Evolutionary conservation across 2,329 filamentous ascomycete genomes (phyloP).

Genomic region (Fusarium penzigii): DNA sequence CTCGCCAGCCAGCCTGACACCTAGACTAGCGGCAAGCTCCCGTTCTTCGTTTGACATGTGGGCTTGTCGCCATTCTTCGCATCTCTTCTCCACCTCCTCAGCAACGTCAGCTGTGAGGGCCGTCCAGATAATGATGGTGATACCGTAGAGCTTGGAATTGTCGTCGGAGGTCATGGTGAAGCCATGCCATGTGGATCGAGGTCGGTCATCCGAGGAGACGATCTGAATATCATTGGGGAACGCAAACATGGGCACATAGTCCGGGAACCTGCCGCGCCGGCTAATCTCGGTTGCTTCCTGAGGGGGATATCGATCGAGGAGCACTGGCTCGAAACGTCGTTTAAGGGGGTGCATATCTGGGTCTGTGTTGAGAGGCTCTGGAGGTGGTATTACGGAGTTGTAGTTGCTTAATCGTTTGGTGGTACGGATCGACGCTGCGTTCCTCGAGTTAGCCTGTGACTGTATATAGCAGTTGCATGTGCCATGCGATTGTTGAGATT

Average conservation of each 20-base stretch:
- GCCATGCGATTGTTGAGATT: not conserved
- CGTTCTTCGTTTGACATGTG: constrained; percentile 91
- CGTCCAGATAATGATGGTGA: constrained; percentile 91
- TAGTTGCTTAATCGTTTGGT: constrained; percentile 92
- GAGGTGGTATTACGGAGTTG: constrained; percentile 94
- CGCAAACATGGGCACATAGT: constrained; percentile 99
- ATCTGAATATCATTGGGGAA: constrained; percentile 98
- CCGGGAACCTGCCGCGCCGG: constrained; percentile 83
- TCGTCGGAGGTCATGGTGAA: constrained; percentile 97
- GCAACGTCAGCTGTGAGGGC: constrained; percentile 80
- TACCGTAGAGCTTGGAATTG: constrained; percentile 87
- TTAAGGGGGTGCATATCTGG: constrained; percentile 96
- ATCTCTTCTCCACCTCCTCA: constrained; percentile 79
- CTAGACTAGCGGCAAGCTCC: constrained; percentile 88
- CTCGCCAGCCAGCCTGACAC: constrained; percentile 82
- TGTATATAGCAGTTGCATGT: not conserved
- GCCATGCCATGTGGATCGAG: constrained; percentile 96
- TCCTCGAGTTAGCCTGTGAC: constrained; percentile 29
- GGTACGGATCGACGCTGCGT: constrained; percentile 66
- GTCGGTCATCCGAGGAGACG: constrained; percentile 90
- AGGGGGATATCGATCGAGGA: constrained; percentile 90
- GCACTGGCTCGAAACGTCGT: constrained; percentile 91
- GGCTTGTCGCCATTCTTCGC: constrained; percentile 79
- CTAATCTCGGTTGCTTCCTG: constrained; percentile 76
- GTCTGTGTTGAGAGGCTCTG: constrained; percentile 85